A percentile compares a stretch with the other conserved stretches of the same genome.
These are phyloP conservation scores for Dothideomycetes sp. DNA, from an alignment of 2,329 filamentous ascomycete genomes.

Conservation along the genomic window DNA sequence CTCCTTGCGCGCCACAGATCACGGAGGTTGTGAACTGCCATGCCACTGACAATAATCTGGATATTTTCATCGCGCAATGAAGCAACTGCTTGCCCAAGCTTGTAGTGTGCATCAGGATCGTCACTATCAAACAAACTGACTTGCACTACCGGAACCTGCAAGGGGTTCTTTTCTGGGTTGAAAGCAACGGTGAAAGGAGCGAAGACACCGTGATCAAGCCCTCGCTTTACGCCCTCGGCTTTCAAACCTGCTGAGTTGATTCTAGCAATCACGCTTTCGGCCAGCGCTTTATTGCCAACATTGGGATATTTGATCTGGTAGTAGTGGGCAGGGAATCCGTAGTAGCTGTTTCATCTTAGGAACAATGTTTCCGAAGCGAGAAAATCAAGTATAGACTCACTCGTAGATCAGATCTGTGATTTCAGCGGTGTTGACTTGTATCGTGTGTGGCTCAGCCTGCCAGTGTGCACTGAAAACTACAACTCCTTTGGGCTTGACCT, in stretches of 20 bases:
- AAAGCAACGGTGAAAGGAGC: slow-evolving; percentile 53
- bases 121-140: slow-evolving; percentile 57
- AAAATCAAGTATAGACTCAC: background rate
- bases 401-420: slow-evolving; percentile 61
- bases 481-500: slow-evolving; percentile 59
- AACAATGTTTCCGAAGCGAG: background rate
- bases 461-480: slow-evolving; percentile 72
- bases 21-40: slow-evolving; percentile 45
- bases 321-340: slow-evolving; percentile 59
- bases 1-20: slow-evolving; percentile 18
- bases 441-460: slow-evolving; percentile 46
- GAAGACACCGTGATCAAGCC: slow-evolving; percentile 68
- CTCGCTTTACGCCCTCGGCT: slow-evolving; percentile 48
- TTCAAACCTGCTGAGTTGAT: slow-evolving; percentile 49
- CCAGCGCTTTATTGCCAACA: slow-evolving; percentile 48
- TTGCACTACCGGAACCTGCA: slow-evolving; percentile 53
- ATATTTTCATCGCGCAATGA: slow-evolving; percentile 57
- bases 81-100: slow-evolving; percentile 54
- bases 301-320: slow-evolving; percentile 59
- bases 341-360: slow-evolving; percentile 41
- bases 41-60: slow-evolving; percentile 59
- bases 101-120: slow-evolving; percentile 55
- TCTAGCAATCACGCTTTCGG: slow-evolving; percentile 44
- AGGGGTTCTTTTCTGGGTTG: slow-evolving; percentile 24
- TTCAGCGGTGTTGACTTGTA: slow-evolving; percentile 56